Evolutionary conservation across 306 rosid species (phyloP).

Genomic region (Fragaria iinumae): DNA sequence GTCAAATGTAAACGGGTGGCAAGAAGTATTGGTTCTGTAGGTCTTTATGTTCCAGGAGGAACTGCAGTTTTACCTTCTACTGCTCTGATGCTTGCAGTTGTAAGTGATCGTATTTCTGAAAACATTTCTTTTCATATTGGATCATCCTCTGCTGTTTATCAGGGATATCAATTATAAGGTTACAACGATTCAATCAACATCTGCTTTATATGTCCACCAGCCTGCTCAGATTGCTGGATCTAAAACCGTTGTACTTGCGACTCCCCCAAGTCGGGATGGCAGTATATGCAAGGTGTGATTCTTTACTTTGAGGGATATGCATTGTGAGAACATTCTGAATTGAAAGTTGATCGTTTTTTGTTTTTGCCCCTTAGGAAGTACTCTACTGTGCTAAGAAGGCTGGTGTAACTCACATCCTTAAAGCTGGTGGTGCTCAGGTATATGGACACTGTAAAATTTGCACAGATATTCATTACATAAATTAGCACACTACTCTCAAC

Average conservation of each 20-base stretch:
- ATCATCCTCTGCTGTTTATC: constrained; percentile 5
- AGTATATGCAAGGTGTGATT: constrained; percentile 86
- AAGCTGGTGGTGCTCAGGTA: constrained; percentile 99
- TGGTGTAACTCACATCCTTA: constrained; percentile 95
- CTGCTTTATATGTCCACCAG: constrained; percentile 39
- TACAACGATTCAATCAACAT: constrained; percentile 27
- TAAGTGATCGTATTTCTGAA: constrained; percentile 44
- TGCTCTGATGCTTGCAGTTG: constrained; percentile 95
- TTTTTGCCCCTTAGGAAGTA: constrained; percentile 61
- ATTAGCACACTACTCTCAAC: constrained; percentile 3
- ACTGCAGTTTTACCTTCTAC: constrained; percentile 98
- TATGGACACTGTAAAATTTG: constrained; percentile 20
- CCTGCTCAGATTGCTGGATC: constrained; percentile 99
- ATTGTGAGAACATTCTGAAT: constrained; percentile 10
- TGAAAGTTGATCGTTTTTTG: constrained; percentile 24
- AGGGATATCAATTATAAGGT: not conserved
- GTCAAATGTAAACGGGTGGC: constrained; percentile 96
- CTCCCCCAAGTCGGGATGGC: constrained; percentile 87
- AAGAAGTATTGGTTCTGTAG: constrained; percentile 92
- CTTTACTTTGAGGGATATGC: constrained; percentile 21
- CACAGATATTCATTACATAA: not conserved
- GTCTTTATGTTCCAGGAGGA: constrained; percentile 99
- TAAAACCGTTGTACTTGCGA: constrained; percentile 86
- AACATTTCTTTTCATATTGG: constrained; percentile 1
- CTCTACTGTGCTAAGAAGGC: constrained; percentile 98